Evolutionary conservation across 768 basidiomycete species (phyloP).

Genomic region (Naganishia randhawae): DNA sequence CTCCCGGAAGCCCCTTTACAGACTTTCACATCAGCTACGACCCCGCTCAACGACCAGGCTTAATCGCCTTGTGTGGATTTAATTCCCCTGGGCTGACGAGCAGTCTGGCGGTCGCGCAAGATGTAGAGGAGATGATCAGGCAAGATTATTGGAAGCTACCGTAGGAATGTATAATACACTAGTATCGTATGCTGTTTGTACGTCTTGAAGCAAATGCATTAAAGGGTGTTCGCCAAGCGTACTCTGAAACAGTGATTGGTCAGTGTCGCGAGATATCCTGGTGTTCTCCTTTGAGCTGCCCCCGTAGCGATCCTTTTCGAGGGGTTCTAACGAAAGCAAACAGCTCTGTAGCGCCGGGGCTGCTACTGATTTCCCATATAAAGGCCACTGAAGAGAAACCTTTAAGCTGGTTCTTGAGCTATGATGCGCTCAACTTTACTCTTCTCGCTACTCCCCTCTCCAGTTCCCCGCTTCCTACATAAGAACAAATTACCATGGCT

Average conservation of each 20-base stretch:
- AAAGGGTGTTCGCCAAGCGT: neutral
- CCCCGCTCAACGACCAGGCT: conserved; percentile 40
- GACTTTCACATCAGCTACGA: conserved; percentile 74
- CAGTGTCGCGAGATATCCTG: neutral
- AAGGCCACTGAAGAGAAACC: neutral
- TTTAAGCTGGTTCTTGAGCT: neutral
- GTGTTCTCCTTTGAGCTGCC: conserved; percentile 6
- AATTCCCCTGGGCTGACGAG: conserved; percentile 90
- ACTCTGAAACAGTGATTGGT: neutral
- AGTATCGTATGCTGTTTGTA: neutral
- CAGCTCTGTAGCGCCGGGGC: neutral
- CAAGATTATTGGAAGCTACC: conserved; percentile 17
- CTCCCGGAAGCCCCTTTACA: conserved; percentile 69
- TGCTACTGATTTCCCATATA: too few relatives aligned
- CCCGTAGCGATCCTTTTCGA: neutral
- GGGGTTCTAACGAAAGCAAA: neutral
- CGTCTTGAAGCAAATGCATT: neutral
- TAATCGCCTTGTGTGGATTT: conserved; percentile 84
- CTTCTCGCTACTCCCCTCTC: neutral
- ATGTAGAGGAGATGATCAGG: conserved; percentile 57
- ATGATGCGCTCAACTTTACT: neutral
- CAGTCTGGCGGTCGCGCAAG: conserved; percentile 78
- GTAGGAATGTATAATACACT: neutral
- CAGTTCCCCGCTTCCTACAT: neutral
- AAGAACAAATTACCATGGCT: neutral